Percentiles rank a stretch among this genome's conserved stretches.
These are phyloP conservation scores for Hygrocybe punicea DNA, from an alignment of 768 basidiomycete species.

Conservation along the genomic window DNA sequence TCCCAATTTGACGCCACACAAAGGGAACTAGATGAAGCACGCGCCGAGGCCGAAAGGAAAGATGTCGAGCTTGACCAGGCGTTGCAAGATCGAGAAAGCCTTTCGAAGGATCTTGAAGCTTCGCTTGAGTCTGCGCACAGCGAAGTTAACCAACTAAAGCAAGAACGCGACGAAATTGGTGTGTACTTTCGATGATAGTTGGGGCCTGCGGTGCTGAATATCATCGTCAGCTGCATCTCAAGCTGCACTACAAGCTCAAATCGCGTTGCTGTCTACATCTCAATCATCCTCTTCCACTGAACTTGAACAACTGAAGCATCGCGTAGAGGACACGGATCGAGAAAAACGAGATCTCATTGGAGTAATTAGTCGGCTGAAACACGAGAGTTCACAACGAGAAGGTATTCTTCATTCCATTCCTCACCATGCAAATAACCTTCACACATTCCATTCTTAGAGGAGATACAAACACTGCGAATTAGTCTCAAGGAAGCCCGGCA, in stretches of 20 bases:
- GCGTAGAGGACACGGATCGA: slow-evolving; percentile 72
- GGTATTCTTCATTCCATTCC: slow-evolving; percentile 45
- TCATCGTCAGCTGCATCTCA: slow-evolving; percentile 43
- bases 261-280: slow-evolving; percentile 54
- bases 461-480: slow-evolving; percentile 62
- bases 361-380: slow-evolving; percentile 78
- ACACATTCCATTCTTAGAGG: slow-evolving; percentile 46
- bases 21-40: slow-evolving; percentile 66
- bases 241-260: slow-evolving; percentile 49
- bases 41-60: slow-evolving; percentile 64
- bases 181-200: slow-evolving; percentile 23
- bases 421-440: background rate
- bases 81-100: slow-evolving; percentile 69
- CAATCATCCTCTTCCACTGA: slow-evolving; percentile 63
- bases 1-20: slow-evolving; percentile 52
- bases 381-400: slow-evolving; percentile 69
- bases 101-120: slow-evolving; percentile 53
- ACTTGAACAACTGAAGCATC: slow-evolving; percentile 53
- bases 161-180: slow-evolving; percentile 69
- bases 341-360: slow-evolving; percentile 88
- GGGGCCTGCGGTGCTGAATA: slow-evolving; percentile 1
- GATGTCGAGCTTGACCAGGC: slow-evolving; percentile 85
- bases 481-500: slow-evolving; percentile 73
- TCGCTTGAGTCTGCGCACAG: slow-evolving; percentile 50
- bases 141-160: slow-evolving; percentile 54